Base-by-base conservation (phyloP, 345 rosid species). In the Pistacia integerrima region DNA sequence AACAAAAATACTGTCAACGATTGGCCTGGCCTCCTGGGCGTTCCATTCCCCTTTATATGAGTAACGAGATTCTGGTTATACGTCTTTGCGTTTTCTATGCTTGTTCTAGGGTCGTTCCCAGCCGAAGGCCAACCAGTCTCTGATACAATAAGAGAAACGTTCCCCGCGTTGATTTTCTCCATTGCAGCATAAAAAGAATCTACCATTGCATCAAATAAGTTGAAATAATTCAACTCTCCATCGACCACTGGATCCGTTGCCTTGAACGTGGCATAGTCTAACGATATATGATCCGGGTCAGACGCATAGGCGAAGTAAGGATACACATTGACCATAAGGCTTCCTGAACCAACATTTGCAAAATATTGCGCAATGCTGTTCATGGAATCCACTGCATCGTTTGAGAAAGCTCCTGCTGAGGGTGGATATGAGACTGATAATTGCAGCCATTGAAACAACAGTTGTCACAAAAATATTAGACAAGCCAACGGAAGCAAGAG, bases 231-330 rank as follows among this genome's bases (percentile, higher is more conserved):
- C 13, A 75, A 57, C 52, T 25, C 54, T 0, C 87, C 85, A 63
- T 90, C 88, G 17, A 78, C 77, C 1, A 79, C 82, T 0, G 84
- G 76, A 1, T 57, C 22, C 0, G 54, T 11, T 0, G 81, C 73
- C 1, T 38, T 72, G 67, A 88, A 75, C 41, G 64, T 33, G 9
- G 85, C 84, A 36, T 86, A 84, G 41, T 85, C 81, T 49, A 79
- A 30, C 0, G 80, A 51, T 54, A 88, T 58, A 49, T 75, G 59
- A 2, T 1, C 1, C 2, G 85, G 85, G 52, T 90, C 76, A 0
- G 75, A 46, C 1, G 79, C 59, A 48, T 84, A 83, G n/a, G 89
- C 72, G 18, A 77, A 85, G 77, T 83, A 87, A 69, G 92, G 89
- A 52, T 82, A 87, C 12, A 75, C 74, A 4, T 85, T 84, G 57